Conservation (phyloP, 768 basidiomycete genomes). For the Pilatotrama ljubarskyi region DNA sequence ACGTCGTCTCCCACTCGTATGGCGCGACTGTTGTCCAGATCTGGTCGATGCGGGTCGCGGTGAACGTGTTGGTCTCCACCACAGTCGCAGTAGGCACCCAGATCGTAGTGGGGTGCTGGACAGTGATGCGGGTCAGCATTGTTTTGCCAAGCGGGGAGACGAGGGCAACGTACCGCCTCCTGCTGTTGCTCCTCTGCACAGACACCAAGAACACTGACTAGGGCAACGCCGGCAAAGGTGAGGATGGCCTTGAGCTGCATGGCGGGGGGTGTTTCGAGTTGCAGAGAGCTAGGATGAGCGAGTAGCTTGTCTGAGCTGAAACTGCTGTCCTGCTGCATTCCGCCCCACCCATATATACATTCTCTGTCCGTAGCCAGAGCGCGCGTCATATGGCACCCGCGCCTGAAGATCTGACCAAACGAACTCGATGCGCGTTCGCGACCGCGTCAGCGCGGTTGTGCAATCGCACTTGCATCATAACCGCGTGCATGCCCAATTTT, state of each 20-base stretch:
- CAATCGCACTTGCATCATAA: constrained; percentile 16
- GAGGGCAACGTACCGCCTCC: background rate
- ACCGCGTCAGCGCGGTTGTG: constrained; percentile 1
- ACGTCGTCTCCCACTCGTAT: constrained; percentile 18
- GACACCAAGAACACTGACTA: constrained; percentile 12
- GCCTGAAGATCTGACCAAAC: constrained; percentile 12
- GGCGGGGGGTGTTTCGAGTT: background rate
- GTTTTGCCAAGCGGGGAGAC: too few relatives aligned
- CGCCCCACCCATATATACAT: constrained; percentile 13
- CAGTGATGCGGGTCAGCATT: background rate
- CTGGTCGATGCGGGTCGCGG: constrained; percentile 19
- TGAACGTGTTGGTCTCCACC: constrained; percentile 16
- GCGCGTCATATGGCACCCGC: constrained; percentile 17
- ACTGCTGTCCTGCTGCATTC: background rate
- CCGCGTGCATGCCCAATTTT: constrained; percentile 1
- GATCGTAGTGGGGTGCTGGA: constrained; percentile 9
- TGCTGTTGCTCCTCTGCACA: constrained; percentile 6
- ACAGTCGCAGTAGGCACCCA: constrained; percentile 20
- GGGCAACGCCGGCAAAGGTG: constrained; percentile 11
- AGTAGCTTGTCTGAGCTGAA: constrained; percentile 6
- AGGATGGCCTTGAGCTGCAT: constrained; percentile 18
- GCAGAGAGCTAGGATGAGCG: constrained; percentile 4
- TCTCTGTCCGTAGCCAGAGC: background rate
- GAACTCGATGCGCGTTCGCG: background rate
- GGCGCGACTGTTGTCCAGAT: constrained; percentile 17